Conservation (phyloP, 345 rosid genomes). For the Aquilaria sinensis region DNA sequence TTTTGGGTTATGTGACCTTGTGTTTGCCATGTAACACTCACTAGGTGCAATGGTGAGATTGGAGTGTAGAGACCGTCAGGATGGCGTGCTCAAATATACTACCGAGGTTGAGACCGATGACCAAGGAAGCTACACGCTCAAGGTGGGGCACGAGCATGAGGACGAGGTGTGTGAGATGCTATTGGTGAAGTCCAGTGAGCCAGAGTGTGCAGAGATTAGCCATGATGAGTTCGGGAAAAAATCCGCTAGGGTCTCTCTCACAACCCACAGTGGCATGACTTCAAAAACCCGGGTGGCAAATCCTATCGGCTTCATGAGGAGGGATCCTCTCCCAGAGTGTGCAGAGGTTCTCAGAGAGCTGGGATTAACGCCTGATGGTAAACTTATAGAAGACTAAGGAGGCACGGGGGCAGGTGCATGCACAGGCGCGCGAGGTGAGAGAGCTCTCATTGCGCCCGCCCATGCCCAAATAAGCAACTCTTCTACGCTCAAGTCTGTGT, state of each 20-base stretch:
- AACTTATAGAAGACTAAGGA: too few species aligned
- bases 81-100: slow-evolving; percentile 23
- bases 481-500: too few species aligned
- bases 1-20: too few species aligned
- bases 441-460: too few species aligned
- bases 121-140: slow-evolving; percentile 40
- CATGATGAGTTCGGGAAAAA: slow-evolving; percentile 24
- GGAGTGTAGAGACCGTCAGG: slow-evolving; percentile 45
- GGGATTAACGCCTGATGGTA: slow-evolving; percentile 30
- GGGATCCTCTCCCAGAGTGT: slow-evolving; percentile 39
- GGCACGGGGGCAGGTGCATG: too few species aligned
- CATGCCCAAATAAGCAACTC: too few species aligned
- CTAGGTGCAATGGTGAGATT: slow-evolving; percentile 52
- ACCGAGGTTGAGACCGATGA: slow-evolving; percentile 36
- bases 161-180: slow-evolving; percentile 58
- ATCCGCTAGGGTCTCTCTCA: slow-evolving; percentile 42
- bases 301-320: slow-evolving; percentile 61
- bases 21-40: neutral
- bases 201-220: slow-evolving; percentile 42
- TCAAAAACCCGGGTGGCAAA: slow-evolving; percentile 31
- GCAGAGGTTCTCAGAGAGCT: slow-evolving; percentile 45
- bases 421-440: too few species aligned
- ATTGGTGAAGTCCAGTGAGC: slow-evolving; percentile 35
- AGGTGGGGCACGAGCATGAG: slow-evolving; percentile 53
- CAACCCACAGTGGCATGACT: slow-evolving; percentile 43